A percentile compares a stretch with the other conserved stretches of the same genome.
These are phyloP conservation scores for Styphnolobium japonicum DNA, from an alignment of 306 rosid species.

Conservation along the genomic window DNA sequence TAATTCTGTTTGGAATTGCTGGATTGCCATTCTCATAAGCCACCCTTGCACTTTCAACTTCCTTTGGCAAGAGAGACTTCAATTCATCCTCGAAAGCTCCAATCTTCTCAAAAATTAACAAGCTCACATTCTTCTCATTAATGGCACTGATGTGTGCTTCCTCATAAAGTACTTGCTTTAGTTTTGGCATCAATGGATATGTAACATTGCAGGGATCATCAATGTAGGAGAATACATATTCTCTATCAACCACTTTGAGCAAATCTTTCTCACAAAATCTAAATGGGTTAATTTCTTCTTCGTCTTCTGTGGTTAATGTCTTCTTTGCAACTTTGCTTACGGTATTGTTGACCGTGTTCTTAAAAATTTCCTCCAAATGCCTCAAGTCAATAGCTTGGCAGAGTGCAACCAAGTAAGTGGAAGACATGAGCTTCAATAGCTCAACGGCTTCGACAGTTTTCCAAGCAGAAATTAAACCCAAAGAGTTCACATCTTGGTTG, in stretches of 20 bases:
- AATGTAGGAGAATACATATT: conserved; percentile 44
- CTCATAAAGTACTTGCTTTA: conserved; percentile 46
- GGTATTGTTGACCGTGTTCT: conserved; percentile 22
- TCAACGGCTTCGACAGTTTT: conserved; percentile 45
- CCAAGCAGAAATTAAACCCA: conserved; percentile 48
- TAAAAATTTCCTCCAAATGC: conserved; percentile 45
- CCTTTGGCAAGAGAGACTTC: conserved; percentile 38
- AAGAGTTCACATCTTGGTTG: conserved; percentile 52
- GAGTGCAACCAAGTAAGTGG: conserved; percentile 47
- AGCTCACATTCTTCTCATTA: conserved; percentile 23
- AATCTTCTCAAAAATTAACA: conserved; percentile 36
- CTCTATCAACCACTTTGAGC: conserved; percentile 41
- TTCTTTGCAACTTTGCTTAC: conserved; percentile 28
- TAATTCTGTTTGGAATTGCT: conserved; percentile 38
- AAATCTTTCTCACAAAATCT: conserved; percentile 25
- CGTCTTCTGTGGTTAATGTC: conserved; percentile 13
- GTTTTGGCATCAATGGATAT: conserved; percentile 41
- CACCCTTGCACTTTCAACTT: conserved; percentile 40
- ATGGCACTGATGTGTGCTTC: conserved; percentile 32
- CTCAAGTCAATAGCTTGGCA: conserved; percentile 59
- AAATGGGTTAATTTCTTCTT: conserved; percentile 26
- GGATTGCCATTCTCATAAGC: conserved; percentile 38
- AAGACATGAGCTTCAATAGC: conserved; percentile 45
- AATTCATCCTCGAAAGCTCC: conserved; percentile 40
- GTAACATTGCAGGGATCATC: conserved; percentile 39